A percentile compares a stretch with the other conserved stretches of the same genome.
Conservation (phyloP, 2,329 filamentous ascomycete genomes). For the Fusarium sp. region DNA sequence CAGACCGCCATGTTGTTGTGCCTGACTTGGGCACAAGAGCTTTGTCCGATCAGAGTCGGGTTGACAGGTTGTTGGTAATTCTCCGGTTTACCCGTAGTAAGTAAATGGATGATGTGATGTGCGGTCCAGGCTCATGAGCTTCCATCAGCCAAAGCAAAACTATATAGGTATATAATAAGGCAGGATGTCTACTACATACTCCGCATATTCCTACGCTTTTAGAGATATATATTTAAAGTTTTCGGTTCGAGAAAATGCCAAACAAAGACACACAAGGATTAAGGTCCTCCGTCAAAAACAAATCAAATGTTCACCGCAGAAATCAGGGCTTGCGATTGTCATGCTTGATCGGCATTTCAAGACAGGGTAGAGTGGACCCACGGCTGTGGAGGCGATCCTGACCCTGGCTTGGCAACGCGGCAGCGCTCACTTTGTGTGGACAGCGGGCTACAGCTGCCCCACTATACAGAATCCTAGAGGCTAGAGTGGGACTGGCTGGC, state of each 20-base stretch:
- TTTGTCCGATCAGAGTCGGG: conserved; percentile 11
- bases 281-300: no score
- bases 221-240: conserved; percentile 1
- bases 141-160: no score
- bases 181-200: no score
- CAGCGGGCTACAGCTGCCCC: conserved; percentile 16
- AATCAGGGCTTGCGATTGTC: conserved; percentile 35
- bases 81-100: neutral
- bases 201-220: conserved; percentile 14
- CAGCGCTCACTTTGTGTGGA: conserved; percentile 10
- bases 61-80: conserved; percentile 3
- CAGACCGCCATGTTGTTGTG: conserved; percentile 27
- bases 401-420: conserved; percentile 22
- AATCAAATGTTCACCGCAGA: conserved; percentile 26
- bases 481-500: neutral
- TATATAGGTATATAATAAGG: no score
- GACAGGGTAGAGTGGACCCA: conserved; percentile 34
- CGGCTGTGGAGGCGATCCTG: conserved; percentile 38
- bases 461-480: conserved; percentile 4
- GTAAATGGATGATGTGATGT: no score
- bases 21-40: conserved; percentile 17
- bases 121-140: no score
- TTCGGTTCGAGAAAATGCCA: neutral
- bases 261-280: neutral
- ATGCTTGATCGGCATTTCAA: conserved; percentile 37